Percentiles rank a stretch among this genome's conserved stretches.
phyloP scores from a whole-genome alignment of 2,329 filamentous ascomycete genomes.

The Neonectria ditissima region DNA sequence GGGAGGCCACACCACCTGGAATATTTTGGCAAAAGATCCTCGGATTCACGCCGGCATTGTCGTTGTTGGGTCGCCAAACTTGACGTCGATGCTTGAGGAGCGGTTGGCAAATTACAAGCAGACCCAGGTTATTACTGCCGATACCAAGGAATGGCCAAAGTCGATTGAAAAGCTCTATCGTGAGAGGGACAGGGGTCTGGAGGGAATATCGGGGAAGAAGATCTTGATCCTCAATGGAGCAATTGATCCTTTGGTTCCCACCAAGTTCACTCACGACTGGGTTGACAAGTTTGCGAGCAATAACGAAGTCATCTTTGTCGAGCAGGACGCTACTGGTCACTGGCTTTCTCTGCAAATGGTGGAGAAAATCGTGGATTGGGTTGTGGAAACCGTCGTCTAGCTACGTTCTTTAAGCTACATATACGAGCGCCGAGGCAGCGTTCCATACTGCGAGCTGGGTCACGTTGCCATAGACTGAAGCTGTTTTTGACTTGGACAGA shows the following conservation, averaged over 20 bases:
- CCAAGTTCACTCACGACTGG: not conserved
- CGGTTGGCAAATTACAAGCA: not conserved
- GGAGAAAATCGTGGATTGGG: conserved; percentile 3
- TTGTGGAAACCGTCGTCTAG: conserved; percentile 4
- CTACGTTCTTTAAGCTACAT: not conserved
- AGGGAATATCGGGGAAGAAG: not conserved
- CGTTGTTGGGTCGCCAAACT: conserved; percentile 3
- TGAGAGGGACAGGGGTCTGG: not conserved
- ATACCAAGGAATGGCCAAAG: conserved; percentile 3
- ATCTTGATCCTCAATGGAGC: conserved; percentile 11
- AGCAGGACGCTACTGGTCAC: not conserved
- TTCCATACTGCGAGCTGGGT: no score
- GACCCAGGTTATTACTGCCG: not conserved
- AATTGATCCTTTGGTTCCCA: not conserved
- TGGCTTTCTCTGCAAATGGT: conserved; percentile 1
- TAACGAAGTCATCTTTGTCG: conserved; percentile 1
- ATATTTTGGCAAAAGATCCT: not conserved
- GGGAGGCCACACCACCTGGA: conserved; percentile 9
- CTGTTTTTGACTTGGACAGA: no score
- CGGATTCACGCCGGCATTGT: not conserved
- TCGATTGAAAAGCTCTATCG: conserved; percentile 3
- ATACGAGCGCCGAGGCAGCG: no score
- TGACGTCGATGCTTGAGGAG: not conserved
- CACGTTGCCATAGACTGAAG: no score
- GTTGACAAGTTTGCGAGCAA: conserved; percentile 1